Percentiles rank a stretch among this genome's conserved stretches.
Conservation (phyloP, 805 yeast species). For the Cyberlindnera misumaiensis region DNA sequence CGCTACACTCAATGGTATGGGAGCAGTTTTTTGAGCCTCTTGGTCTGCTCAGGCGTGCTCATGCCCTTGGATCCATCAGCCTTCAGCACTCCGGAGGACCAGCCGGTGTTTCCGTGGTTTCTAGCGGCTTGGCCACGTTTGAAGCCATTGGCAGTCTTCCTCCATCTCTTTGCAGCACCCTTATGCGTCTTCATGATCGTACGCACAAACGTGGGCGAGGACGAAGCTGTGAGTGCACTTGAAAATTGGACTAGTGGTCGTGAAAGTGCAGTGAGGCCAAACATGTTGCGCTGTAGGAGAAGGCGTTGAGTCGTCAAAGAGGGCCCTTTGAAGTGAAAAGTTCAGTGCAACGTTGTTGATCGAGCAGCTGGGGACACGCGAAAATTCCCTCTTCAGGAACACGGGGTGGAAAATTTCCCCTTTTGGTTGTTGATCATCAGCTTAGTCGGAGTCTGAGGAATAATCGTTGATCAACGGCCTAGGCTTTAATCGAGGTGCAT, state of each 20-base stretch:
- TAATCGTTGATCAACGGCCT: constrained; percentile 1
- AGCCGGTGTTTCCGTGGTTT: constrained; percentile 90
- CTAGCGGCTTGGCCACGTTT: constrained; percentile 71
- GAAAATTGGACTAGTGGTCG: constrained; percentile 1
- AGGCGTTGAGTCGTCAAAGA: not conserved
- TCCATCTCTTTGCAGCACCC: constrained; percentile 84
- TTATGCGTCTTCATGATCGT: constrained; percentile 67
- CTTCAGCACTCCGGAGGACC: constrained; percentile 57
- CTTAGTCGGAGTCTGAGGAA: constrained; percentile 14
- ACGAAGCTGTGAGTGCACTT: not conserved
- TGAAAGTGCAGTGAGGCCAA: constrained; percentile 7
- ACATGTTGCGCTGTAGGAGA: constrained; percentile 4
- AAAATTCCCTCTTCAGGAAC: too few species aligned
- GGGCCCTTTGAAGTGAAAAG: not conserved
- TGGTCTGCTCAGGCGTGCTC: constrained; percentile 51
- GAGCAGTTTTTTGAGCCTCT: constrained; percentile 49
- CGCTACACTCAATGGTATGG: constrained; percentile 16
- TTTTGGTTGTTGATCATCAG: constrained; percentile 1
- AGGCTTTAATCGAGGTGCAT: too few species aligned
- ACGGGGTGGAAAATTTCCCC: not conserved
- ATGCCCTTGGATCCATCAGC: constrained; percentile 52
- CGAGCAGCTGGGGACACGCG: too few species aligned
- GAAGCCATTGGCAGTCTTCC: constrained; percentile 62
- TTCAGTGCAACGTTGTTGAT: not conserved
- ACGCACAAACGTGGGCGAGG: constrained; percentile 23